Evolutionary conservation across 345 rosid species (phyloP).

Genomic region (Corchorus capsularis): DNA sequence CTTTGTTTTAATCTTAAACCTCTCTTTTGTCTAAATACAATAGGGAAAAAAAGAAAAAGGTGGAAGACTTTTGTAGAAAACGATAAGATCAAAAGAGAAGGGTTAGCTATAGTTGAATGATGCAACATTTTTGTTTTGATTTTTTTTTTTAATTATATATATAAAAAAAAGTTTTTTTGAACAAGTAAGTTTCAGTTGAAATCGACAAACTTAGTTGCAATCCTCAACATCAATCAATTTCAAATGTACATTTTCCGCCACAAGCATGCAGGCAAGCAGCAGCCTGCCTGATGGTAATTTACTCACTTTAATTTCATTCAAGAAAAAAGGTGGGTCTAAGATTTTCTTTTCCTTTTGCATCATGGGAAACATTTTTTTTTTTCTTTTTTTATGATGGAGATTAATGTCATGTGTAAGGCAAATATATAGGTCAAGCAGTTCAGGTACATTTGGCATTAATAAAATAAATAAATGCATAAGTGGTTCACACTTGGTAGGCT

Average conservation of each 20-base stretch:
- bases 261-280: not conserved
- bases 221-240: conserved; percentile 22
- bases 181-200: conserved; percentile 13
- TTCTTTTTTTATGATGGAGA: not conserved
- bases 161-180: not conserved
- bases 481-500: not conserved
- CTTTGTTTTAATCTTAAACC: not conserved
- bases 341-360: not conserved
- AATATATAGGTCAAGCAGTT: not conserved
- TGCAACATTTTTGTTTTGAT: not conserved
- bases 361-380: not conserved
- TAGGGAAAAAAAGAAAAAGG: conserved; percentile 14
- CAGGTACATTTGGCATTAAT: not conserved
- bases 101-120: not conserved
- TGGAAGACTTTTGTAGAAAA: conserved; percentile 19
- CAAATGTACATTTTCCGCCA: not conserved
- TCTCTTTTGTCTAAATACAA: conserved; percentile 13
- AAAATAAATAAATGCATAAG: not conserved
- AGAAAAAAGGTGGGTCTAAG: not conserved
- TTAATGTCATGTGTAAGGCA: not conserved
- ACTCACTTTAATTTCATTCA: not conserved
- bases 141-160: not conserved
- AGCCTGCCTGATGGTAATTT: not conserved
- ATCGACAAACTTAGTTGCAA: conserved; percentile 23
- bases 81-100: conserved; percentile 17